Evolutionary conservation across 2,329 filamentous ascomycete genomes (phyloP), one percentile per base, ranked within the genome.

Genomic region (Fusarium caatingaense): DNA sequence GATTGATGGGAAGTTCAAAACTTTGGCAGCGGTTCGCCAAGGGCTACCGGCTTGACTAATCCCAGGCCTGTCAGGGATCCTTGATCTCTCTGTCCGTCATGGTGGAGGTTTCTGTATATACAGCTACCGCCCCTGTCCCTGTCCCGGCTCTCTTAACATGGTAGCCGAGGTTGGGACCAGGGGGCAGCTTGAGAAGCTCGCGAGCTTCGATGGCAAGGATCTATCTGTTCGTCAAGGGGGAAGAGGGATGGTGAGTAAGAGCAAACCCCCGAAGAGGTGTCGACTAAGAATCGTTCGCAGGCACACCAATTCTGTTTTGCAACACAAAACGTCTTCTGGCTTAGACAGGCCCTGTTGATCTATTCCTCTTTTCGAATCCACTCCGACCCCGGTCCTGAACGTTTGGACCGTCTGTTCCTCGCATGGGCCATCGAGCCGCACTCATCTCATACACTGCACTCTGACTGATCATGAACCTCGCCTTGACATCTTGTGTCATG

Each of bases 1-100:
- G 68, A 71, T 71, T 71, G 68, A 71, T 69, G 68, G 68, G 64
- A 71, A 70, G 66, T 62, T 69, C 55, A 45, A 64, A 20, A 46
- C 27, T 60, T 51, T 60, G 42, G 37, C 28, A 51, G 41, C 58
- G 55, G 57, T 51, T 37, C 51, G 69, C 64, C 65, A 72, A 75
- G 72, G 56, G 34, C 42, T 47, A 46, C 62, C 58, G 60, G 69
- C 48, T 58, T 51, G 64, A 53, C 71, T 56, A 51, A 45, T 55
- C 56, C 60, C 51, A 32, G 56, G 34, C 40, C 42, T 42, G 47
- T 40, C 56, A 48, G 55, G 66, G 61, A 60, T 49, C 60, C 61
- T 47, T 72, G 67, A 64, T 63, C 55, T 48, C 60, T 48, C 60
- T 54, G 56, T 45, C 63, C 62, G 64, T 74, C 69, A 71, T 75